Percentiles rank a stretch among this genome's conserved stretches.
phyloP scores from a whole-genome alignment of 805 yeast species.

The Tetrapisispora pingtungensis region DNA sequence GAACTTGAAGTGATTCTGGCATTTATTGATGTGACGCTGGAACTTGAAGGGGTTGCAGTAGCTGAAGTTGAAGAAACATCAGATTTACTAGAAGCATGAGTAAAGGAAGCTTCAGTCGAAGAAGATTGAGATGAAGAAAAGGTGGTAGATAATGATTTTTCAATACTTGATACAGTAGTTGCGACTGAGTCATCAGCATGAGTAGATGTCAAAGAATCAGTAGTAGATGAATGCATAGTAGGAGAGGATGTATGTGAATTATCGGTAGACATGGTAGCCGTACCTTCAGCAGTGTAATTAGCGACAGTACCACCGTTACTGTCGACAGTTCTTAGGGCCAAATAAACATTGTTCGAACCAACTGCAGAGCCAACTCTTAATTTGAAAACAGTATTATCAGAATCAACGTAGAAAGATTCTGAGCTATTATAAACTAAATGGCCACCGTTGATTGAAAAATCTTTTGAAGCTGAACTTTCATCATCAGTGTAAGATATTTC shows the following conservation, averaged over 20 bases:
- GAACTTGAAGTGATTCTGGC: no score
- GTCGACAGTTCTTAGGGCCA: background rate
- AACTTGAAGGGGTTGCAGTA: no score
- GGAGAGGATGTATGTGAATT: no score
- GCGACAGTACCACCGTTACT: conserved; percentile 12
- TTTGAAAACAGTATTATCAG: background rate
- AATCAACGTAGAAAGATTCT: conserved; percentile 26
- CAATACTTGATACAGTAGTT: no score
- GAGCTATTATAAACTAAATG: conserved; percentile 3
- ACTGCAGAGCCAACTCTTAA: conserved; percentile 1
- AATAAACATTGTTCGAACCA: background rate
- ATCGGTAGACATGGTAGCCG: conserved; percentile 2
- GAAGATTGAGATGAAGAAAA: no score
- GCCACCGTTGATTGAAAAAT: conserved; percentile 30
- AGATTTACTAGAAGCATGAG: no score
- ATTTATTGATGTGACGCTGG: no score
- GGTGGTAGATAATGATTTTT: no score
- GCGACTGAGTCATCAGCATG: conserved; percentile 2
- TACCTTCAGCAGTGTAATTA: conserved; percentile 11
- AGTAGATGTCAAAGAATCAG: background rate
- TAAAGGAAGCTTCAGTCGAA: no score
- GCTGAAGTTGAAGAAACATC: no score
- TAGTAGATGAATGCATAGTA: background rate
- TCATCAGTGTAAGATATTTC: conserved; percentile 14
- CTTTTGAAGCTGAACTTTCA: conserved; percentile 20